Conservation (phyloP, 768 basidiomycete species). For the Podaxis sp. region DNA sequence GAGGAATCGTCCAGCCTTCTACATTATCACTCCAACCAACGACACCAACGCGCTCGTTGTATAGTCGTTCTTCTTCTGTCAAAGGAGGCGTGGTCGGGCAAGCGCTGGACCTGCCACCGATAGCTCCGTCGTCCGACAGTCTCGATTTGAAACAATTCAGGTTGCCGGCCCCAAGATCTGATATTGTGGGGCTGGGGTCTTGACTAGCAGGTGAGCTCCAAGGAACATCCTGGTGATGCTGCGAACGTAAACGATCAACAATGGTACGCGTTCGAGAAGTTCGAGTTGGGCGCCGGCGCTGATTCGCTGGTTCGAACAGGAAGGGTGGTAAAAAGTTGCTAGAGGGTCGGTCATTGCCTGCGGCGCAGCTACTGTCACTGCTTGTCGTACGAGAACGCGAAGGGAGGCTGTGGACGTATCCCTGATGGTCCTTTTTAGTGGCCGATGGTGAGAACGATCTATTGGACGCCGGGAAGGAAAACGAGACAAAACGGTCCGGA, state of each 20-base stretch:
- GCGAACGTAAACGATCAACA: slow-evolving; percentile 53
- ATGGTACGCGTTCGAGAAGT: slow-evolving; percentile 59
- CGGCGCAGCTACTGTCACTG: slow-evolving; percentile 7
- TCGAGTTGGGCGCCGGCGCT: slow-evolving; percentile 37
- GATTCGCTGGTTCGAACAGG: slow-evolving; percentile 37
- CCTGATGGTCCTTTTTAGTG: slow-evolving; percentile 53
- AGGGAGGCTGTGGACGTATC: slow-evolving; percentile 37
- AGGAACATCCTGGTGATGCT: slow-evolving; percentile 12
- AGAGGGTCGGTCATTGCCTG: slow-evolving; percentile 29
- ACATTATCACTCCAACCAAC: slow-evolving; percentile 5
- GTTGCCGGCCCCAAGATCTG: slow-evolving; percentile 3
- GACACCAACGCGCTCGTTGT: not conserved
- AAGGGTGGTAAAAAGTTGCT: slow-evolving; percentile 40
- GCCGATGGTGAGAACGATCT: not conserved
- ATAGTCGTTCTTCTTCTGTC: slow-evolving; percentile 4
- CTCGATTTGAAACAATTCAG: not conserved
- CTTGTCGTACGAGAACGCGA: slow-evolving; percentile 11
- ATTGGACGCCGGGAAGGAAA: slow-evolving; percentile 51
- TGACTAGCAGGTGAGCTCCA: slow-evolving; percentile 17
- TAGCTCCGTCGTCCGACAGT: not conserved
- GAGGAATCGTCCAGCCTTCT: slow-evolving; percentile 12
- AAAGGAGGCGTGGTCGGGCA: slow-evolving; percentile 3
- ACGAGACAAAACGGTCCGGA: slow-evolving; percentile 30
- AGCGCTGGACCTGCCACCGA: not conserved
- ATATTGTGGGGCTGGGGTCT: slow-evolving; percentile 1